Evolutionary conservation across 305 asterid species (phyloP).

Genomic region (Andrographis paniculata): DNA sequence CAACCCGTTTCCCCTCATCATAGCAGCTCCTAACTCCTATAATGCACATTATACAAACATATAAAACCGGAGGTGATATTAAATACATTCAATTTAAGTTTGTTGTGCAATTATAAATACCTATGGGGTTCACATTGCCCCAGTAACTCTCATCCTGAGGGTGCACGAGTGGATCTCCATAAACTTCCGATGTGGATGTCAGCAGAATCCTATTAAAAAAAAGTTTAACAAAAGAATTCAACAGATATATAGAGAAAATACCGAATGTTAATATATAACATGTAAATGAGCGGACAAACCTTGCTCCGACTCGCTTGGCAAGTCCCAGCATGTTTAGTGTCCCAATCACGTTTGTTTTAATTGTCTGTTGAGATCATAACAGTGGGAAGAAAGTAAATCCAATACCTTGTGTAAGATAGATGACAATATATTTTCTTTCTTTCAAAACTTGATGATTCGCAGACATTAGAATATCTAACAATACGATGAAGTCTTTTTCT

Average conservation of each 20-base stretch:
- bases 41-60: too few species aligned
- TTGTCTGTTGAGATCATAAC: conserved; percentile 43
- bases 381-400: too few species aligned
- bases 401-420: too few species aligned
- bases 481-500: too few species aligned
- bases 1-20: conserved; percentile 93
- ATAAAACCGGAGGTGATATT: too few species aligned
- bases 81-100: too few species aligned
- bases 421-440: too few species aligned
- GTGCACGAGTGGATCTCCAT: conserved; percentile 92
- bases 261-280: not conserved
- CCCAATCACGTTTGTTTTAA: conserved; percentile 90
- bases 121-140: conserved; percentile 98
- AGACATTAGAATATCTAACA: too few species aligned
- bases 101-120: too few species aligned
- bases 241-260: conserved; percentile 6
- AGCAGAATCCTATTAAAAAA: conserved; percentile 54
- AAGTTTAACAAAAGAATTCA: not conserved
- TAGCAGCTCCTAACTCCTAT: conserved; percentile 95
- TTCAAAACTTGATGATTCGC: too few species aligned
- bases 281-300: conserved; percentile 30
- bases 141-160: conserved; percentile 91
- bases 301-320: conserved; percentile 96
- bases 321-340: conserved; percentile 94
- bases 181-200: conserved; percentile 91